These are phyloP conservation scores for Aspergillus haitiensis DNA, from an alignment of 495 filamentous ascomycete genomes.

Conservation along the genomic window DNA sequence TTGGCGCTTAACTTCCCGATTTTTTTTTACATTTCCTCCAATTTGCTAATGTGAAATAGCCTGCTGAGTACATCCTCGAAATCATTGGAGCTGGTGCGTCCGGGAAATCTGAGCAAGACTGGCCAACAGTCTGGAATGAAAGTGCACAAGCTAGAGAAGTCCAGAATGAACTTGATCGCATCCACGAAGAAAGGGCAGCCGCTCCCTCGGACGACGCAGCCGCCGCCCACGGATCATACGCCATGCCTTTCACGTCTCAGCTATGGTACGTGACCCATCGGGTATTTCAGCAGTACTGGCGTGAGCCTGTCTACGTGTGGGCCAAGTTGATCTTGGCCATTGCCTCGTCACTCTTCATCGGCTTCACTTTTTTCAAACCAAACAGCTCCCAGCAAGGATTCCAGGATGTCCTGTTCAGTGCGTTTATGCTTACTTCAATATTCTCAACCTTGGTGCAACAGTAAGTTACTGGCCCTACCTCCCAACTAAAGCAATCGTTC, in stretches of 20 bases:
- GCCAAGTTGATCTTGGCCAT: slow-evolving; percentile 55
- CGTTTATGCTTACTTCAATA: slow-evolving; percentile 79
- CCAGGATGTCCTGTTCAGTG: slow-evolving; percentile 80
- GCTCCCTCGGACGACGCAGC: slow-evolving; percentile 21
- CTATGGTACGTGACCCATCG: slow-evolving; percentile 50
- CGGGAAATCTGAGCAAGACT: slow-evolving; percentile 78
- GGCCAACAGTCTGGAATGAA: slow-evolving; percentile 72
- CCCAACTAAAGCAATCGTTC: background rate
- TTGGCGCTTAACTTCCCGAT: too few species aligned
- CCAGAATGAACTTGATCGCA: slow-evolving; percentile 62
- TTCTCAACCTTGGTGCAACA: slow-evolving; percentile 68
- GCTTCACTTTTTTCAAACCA: slow-evolving; percentile 82
- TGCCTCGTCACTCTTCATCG: slow-evolving; percentile 68
- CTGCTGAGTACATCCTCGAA: slow-evolving; percentile 92
- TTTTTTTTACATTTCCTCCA: too few species aligned
- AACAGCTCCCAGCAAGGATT: slow-evolving; percentile 71
- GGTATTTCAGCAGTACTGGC: slow-evolving; percentile 57
- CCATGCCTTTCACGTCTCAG: slow-evolving; percentile 55
- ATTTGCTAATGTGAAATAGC: slow-evolving; percentile 36
- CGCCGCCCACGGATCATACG: slow-evolving; percentile 40
- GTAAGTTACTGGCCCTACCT: slow-evolving; percentile 23
- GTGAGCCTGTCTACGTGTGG: slow-evolving; percentile 57
- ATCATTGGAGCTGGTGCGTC: slow-evolving; percentile 58
- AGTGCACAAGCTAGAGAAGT: slow-evolving; percentile 65
- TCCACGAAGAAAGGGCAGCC: slow-evolving; percentile 53